A percentile compares a stretch with the other conserved stretches of the same genome.
These are phyloP conservation scores for Raphanus sativus DNA, from an alignment of 345 rosid genomes.

Conservation along the genomic window DNA sequence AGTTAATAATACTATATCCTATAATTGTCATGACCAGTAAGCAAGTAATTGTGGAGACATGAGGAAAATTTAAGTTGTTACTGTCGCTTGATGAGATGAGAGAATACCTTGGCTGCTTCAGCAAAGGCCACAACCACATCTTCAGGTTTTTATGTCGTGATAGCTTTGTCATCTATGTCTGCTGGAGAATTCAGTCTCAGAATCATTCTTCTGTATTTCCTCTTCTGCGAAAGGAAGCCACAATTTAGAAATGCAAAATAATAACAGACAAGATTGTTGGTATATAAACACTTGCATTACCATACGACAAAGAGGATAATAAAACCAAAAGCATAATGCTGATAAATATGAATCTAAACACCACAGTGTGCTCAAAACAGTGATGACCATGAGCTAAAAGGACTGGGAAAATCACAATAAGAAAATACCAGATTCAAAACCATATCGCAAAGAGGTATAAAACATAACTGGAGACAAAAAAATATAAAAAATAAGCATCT, in stretches of 20 bases:
- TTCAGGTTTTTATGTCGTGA: slow-evolving; percentile 55
- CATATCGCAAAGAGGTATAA: neutral
- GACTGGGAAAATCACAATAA: neutral
- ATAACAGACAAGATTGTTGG: no score
- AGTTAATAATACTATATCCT: neutral
- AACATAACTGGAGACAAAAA: neutral
- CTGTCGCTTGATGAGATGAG: neutral
- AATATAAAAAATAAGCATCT: no score
- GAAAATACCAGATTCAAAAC: neutral
- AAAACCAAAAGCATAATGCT: neutral
- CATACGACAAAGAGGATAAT: neutral
- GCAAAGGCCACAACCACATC: slow-evolving; percentile 86
- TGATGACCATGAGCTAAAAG: neutral
- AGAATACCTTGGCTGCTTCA: slow-evolving; percentile 58
- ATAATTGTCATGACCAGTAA: neutral
- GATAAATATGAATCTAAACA: neutral
- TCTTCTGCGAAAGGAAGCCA: no score
- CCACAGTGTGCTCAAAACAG: neutral
- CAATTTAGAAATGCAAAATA: no score
- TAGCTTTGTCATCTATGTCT: slow-evolving; percentile 80
- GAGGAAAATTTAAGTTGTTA: neutral
- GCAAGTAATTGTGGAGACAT: neutral
- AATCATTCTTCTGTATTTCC: no score
- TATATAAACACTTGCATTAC: no score
- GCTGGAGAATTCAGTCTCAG: slow-evolving; percentile 40